Percentiles rank a stretch among this genome's conserved stretches.
Evolutionary conservation across 441 rosid genomes (phyloP).

Genomic region (Erodium trifolium): DNA sequence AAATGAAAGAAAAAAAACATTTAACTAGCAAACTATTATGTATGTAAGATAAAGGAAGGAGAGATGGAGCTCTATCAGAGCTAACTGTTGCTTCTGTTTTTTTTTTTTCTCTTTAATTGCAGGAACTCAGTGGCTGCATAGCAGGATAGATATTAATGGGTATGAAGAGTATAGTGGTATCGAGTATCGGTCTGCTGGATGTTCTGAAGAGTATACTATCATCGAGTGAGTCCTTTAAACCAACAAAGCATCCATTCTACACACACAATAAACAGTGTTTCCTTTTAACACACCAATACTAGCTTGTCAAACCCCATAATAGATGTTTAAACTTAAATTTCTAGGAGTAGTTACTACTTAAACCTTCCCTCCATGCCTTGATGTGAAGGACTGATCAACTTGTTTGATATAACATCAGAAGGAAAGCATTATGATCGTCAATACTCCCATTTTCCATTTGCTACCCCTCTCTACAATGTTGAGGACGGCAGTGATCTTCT

Average conservation of each 20-base stretch:
- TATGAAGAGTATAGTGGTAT: constrained; percentile 86
- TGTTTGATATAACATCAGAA: neutral
- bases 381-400: neutral
- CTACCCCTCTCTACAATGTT: neutral
- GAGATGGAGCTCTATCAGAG: too few species aligned
- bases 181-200: constrained; percentile 92
- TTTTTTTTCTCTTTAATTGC: constrained; percentile 16
- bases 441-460: neutral
- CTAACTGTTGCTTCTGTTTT: neutral
- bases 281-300: neutral
- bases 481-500: neutral
- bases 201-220: constrained; percentile 69
- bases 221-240: constrained; percentile 46
- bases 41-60: too few species aligned
- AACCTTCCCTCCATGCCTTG: neutral
- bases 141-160: constrained; percentile 72
- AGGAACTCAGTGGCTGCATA: constrained; percentile 89
- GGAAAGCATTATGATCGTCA: neutral
- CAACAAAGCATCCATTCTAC: constrained; percentile 2
- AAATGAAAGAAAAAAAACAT: too few species aligned
- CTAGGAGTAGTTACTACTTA: neutral
- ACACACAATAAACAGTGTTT: neutral
- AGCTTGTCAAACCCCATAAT: neutral
- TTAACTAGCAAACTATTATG: too few species aligned
- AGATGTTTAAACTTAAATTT: neutral